These are phyloP conservation scores for Neofusicoccum cordaticola DNA, from an alignment of 2,329 filamentous ascomycete species.

Conservation along the genomic window DNA sequence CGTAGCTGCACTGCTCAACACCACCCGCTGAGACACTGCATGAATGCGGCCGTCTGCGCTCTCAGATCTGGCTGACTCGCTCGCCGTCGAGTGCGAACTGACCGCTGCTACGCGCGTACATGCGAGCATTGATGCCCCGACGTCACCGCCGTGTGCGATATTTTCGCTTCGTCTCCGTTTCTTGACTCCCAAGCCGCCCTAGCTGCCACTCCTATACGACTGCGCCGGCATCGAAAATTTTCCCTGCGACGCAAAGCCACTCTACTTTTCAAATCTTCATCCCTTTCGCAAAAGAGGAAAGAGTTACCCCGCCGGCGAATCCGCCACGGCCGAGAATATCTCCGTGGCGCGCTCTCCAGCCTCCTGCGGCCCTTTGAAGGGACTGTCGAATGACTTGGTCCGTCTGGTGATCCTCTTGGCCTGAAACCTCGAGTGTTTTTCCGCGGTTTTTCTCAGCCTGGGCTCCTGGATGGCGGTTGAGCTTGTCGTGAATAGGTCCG, in stretches of 20 bases:
- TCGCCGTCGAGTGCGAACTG: neutral
- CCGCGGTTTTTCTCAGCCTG: no score
- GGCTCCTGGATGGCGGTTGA: no score
- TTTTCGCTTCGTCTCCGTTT: neutral
- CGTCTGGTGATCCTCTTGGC: neutral
- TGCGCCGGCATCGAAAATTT: neutral
- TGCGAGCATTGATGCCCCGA: neutral
- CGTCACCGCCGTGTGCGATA: conserved; percentile 2
- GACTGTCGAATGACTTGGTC: no score
- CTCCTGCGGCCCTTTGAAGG: neutral
- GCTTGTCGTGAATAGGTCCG: no score
- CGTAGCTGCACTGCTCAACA: neutral
- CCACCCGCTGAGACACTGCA: neutral
- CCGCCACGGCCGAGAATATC: neutral
- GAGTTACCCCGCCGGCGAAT: neutral
- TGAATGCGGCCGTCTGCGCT: neutral
- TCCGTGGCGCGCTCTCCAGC: neutral
- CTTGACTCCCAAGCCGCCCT: neutral
- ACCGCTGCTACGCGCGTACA: neutral
- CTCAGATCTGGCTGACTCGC: neutral
- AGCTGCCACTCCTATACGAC: neutral
- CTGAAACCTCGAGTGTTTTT: no score
- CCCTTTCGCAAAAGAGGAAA: neutral
- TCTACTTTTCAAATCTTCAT: neutral
- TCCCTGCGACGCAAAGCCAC: neutral